A percentile compares a stretch with the other conserved stretches of the same genome.
Conservation (phyloP, 768 basidiomycete species). For the Amanita rubescens region DNA sequence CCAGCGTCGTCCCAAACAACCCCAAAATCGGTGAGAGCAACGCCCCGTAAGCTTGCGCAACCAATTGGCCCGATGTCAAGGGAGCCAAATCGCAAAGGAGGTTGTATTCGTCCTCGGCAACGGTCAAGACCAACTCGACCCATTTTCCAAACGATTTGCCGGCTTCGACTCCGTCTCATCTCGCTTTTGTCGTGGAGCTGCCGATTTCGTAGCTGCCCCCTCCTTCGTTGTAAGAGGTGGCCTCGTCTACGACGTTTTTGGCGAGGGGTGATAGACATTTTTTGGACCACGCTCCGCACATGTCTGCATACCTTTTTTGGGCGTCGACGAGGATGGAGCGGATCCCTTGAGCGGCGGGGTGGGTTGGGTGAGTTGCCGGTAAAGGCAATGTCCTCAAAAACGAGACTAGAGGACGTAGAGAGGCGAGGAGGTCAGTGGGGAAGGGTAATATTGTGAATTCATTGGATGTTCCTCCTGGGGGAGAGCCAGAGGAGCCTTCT, state of each 20-base stretch:
- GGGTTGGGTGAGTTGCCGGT: constrained; percentile 76
- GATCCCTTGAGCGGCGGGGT: constrained; percentile 65
- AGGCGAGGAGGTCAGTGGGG: constrained; percentile 42
- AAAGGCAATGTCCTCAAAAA: constrained; percentile 69
- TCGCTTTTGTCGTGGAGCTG: too few relatives aligned
- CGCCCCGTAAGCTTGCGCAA: constrained; percentile 52
- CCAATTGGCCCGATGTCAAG: constrained; percentile 38
- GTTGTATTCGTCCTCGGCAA: constrained; percentile 70
- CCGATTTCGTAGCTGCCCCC: constrained; percentile 44
- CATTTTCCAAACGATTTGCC: constrained; percentile 69
- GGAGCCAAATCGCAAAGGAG: constrained; percentile 59
- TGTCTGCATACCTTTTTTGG: constrained; percentile 77
- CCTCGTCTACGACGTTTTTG: constrained; percentile 51
- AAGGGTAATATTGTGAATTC: constrained; percentile 50
- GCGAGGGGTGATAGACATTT: constrained; percentile 70
- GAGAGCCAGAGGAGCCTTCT: too few relatives aligned
- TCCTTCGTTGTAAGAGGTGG: too few relatives aligned
- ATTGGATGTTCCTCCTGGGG: too few relatives aligned
- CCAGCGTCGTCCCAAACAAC: too few relatives aligned
- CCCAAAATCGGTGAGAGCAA: constrained; percentile 51
- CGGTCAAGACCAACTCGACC: constrained; percentile 55
- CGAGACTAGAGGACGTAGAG: constrained; percentile 54
- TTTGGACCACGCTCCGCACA: constrained; percentile 73
- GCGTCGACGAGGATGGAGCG: constrained; percentile 63
- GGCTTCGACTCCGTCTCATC: constrained; percentile 45